Conservation (phyloP, 1,284 basidiomycete genomes). For the Ceratobasidium sp. region DNA sequence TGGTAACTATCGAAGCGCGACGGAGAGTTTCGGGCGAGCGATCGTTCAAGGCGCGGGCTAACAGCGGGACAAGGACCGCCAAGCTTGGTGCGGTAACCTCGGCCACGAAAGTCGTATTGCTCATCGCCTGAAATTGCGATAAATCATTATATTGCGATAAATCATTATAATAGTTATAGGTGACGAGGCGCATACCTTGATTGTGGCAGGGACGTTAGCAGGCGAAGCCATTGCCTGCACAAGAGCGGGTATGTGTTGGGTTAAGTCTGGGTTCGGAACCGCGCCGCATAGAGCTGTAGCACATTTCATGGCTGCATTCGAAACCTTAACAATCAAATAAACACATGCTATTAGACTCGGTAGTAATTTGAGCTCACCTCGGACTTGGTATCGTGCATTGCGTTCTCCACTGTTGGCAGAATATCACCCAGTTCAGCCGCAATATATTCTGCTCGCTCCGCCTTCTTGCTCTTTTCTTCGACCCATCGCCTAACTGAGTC, state of each 20-base stretch:
- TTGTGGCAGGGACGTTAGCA: constrained; percentile 84
- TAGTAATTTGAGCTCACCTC: constrained; percentile 70
- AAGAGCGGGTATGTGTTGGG: constrained; percentile 89
- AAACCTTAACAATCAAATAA: constrained; percentile 69
- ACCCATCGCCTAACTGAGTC: constrained; percentile 87
- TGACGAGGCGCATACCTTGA: constrained; percentile 85
- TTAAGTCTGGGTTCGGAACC: constrained; percentile 93
- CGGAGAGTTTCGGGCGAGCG: constrained; percentile 58
- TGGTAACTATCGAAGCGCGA: constrained; percentile 89
- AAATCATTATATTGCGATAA: no score
- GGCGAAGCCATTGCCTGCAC: constrained; percentile 97
- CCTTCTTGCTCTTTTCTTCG: constrained; percentile 75
- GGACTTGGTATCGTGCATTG: constrained; percentile 98
- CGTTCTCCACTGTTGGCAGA: constrained; percentile 87
- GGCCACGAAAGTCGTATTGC: constrained; percentile 93
- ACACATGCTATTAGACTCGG: constrained; percentile 22
- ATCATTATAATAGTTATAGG: no score
- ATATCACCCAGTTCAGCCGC: constrained; percentile 86
- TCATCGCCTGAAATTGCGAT: constrained; percentile 30
- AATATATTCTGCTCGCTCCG: constrained; percentile 82
- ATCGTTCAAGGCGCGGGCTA: constrained; percentile 94
- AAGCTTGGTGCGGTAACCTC: constrained; percentile 97
- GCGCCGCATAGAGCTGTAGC: constrained; percentile 93
- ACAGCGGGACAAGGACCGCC: constrained; percentile 94
- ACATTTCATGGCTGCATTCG: constrained; percentile 89